Conservation (phyloP, 2,329 filamentous ascomycete species). For the Talaromyces sp. region DNA sequence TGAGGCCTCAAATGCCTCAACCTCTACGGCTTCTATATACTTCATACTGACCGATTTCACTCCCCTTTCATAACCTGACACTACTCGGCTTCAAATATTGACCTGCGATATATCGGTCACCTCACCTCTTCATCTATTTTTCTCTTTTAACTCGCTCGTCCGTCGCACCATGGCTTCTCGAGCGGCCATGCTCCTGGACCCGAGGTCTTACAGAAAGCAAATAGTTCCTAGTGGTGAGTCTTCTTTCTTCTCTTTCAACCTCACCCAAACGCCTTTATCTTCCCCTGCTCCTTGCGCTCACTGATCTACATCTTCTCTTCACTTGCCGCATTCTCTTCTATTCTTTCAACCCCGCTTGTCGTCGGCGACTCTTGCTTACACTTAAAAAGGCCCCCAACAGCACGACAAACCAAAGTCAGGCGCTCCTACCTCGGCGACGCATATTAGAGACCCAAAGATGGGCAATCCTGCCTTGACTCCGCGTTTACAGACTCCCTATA, state of each 20-base stretch:
- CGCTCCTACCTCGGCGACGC: background rate
- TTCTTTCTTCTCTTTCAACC: background rate
- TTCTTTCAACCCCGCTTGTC: background rate
- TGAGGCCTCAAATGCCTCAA: conserved; percentile 2
- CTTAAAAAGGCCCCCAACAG: conserved; percentile 9
- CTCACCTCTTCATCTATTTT: background rate
- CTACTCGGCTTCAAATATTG: background rate
- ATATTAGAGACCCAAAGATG: background rate
- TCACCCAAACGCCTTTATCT: background rate
- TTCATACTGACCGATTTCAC: background rate
- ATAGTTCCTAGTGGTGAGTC: conserved; percentile 32
- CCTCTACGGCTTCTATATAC: background rate
- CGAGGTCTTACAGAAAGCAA: conserved; percentile 40
- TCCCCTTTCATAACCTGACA: background rate
- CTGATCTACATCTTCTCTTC: background rate
- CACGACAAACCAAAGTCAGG: conserved; percentile 4
- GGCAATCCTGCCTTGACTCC: background rate
- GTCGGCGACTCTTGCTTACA: conserved; percentile 5
- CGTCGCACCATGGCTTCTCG: conserved; percentile 34
- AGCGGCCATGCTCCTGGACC: conserved; percentile 44
- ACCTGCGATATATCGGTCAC: background rate
- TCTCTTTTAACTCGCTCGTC: background rate
- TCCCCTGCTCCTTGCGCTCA: background rate
- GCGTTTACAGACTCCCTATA: background rate
- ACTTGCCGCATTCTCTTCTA: background rate